Conservation (phyloP, 2,329 filamentous ascomycete species). For the Fusarium pseudocircinatum region DNA sequence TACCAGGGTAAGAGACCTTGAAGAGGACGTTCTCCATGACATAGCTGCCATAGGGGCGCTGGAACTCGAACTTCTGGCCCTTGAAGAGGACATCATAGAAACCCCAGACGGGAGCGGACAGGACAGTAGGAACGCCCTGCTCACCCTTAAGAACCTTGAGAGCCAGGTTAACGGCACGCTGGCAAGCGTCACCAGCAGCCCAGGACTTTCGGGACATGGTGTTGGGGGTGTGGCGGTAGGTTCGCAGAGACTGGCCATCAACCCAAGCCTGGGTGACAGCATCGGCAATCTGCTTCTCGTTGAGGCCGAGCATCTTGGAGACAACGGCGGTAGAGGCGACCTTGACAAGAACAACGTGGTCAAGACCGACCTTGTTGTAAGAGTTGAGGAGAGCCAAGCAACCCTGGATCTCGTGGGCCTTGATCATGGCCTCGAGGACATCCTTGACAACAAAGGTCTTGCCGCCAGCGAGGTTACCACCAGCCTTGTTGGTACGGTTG, state of each 20-base stretch:
- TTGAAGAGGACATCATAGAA: conserved; percentile 99
- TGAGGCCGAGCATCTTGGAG: conserved; percentile 92
- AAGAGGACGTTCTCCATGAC: conserved; percentile 99
- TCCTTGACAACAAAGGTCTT: conserved; percentile 90
- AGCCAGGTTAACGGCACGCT: conserved; percentile 90
- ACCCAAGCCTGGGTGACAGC: conserved; percentile 98
- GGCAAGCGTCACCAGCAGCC: conserved; percentile 98
- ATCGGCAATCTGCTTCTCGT: conserved; percentile 90
- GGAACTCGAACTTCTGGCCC: conserved; percentile 95
- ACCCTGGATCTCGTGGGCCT: conserved; percentile 98
- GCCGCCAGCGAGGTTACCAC: conserved; percentile 83
- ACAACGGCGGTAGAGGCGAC: conserved; percentile 94
- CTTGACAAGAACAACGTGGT: conserved; percentile 98
- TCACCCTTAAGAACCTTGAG: conserved; percentile 94
- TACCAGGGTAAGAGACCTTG: conserved; percentile 98
- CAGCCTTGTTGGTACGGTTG: conserved; percentile 83
- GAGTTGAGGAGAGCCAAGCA: conserved; percentile 97
- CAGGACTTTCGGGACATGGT: conserved; percentile 99
- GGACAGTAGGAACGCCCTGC: conserved; percentile 88
- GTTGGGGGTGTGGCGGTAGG: conserved; percentile 97
- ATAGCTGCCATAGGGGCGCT: conserved; percentile 95
- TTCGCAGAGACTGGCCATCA: conserved; percentile 94
- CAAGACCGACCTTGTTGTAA: conserved; percentile 97
- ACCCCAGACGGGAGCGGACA: conserved; percentile 93
- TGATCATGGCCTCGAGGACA: conserved; percentile 97